Conservation (phyloP, 345 rosid genomes). For the Xanthoceras sorbifolium region DNA sequence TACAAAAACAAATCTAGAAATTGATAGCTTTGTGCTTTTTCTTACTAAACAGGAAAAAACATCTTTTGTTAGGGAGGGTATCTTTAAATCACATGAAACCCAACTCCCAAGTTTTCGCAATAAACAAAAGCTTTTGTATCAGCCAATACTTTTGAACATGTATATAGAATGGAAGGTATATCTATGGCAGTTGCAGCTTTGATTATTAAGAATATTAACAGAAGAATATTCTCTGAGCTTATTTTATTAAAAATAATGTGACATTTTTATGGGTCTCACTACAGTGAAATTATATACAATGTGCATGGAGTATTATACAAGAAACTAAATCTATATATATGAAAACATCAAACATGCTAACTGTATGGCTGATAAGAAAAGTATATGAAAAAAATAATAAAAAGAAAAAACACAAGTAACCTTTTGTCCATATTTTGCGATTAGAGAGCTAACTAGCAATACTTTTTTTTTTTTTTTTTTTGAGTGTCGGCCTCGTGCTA, state of each 20-base stretch:
- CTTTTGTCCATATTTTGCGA: slow-evolving; percentile 17
- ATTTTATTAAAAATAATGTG: background rate
- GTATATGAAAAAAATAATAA: background rate
- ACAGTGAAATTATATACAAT: background rate
- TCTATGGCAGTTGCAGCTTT: slow-evolving; percentile 15
- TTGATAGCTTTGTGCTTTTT: background rate
- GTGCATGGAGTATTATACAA: background rate
- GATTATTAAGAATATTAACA: slow-evolving; percentile 5
- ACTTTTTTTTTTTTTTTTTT: too few relatives aligned
- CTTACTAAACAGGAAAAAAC: background rate
- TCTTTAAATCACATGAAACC: slow-evolving; percentile 25
- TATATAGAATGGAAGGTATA: slow-evolving; percentile 21
- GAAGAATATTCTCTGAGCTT: slow-evolving; percentile 27
- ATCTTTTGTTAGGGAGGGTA: background rate
- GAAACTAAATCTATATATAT: background rate
- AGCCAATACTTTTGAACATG: background rate
- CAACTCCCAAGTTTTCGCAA: background rate
- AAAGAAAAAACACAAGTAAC: slow-evolving; percentile 2
- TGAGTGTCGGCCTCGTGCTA: slow-evolving; percentile 40
- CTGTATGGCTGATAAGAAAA: background rate
- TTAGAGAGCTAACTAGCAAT: slow-evolving; percentile 6
- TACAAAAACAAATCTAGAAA: background rate
- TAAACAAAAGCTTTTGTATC: background rate
- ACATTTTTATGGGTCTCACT: background rate
- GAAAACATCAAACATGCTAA: background rate